Evolutionary conservation across 2,329 filamentous ascomycete species (phyloP).

Genomic region (Leptographium galeiforme): DNA sequence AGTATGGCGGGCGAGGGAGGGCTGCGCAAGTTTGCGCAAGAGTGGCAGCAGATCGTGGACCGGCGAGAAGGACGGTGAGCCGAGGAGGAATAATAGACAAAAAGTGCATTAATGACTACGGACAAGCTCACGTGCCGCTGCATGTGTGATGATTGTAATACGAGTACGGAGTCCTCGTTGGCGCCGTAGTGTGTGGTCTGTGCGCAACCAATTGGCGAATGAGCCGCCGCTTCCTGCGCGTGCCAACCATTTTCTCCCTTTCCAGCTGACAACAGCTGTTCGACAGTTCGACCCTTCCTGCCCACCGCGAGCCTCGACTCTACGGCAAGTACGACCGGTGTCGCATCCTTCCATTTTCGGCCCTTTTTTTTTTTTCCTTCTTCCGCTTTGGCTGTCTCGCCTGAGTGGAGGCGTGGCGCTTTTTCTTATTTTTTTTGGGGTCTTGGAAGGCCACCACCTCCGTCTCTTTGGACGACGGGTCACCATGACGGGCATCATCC

Average conservation of each 20-base stretch:
- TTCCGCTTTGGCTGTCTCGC: neutral
- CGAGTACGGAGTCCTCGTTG: neutral
- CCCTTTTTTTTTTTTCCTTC: neutral
- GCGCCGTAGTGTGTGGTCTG: neutral
- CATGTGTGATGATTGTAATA: neutral
- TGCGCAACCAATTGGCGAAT: conserved; percentile 6
- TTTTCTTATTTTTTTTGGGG: neutral
- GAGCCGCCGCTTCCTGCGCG: neutral
- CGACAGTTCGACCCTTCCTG: neutral
- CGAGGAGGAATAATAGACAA: neutral
- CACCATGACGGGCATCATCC: conserved; percentile 23
- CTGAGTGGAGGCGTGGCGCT: neutral
- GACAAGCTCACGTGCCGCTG: neutral
- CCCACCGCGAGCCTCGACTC: neutral
- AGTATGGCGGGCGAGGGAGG: conserved; percentile 56
- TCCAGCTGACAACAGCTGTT: conserved; percentile 12
- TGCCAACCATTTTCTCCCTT: neutral
- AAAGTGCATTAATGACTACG: neutral
- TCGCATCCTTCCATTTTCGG: neutral
- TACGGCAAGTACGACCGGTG: neutral
- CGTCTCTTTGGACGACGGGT: neutral
- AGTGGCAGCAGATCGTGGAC: conserved; percentile 50
- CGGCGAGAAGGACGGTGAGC: neutral
- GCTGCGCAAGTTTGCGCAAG: conserved; percentile 65
- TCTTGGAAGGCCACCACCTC: too few relatives aligned